phyloP scores from a whole-genome alignment of 2,329 filamentous ascomycete genomes.

The Paraphoma chrysanthemicola region DNA sequence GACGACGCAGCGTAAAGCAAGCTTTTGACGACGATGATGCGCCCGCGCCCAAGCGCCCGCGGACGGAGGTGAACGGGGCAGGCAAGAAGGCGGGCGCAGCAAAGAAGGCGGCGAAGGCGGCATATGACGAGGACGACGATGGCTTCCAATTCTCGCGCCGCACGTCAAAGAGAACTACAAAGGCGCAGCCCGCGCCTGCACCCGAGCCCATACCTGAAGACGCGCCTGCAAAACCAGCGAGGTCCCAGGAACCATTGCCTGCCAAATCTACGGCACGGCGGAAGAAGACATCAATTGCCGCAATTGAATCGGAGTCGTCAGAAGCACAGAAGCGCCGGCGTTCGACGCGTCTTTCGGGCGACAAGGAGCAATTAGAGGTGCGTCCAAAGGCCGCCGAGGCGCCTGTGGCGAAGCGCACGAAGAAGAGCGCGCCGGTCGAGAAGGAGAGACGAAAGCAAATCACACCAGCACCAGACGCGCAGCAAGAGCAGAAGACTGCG shows the following conservation, averaged over 20 bases:
- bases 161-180: slow-evolving; percentile 44
- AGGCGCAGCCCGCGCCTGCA: slow-evolving; percentile 35
- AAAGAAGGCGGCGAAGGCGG: slow-evolving; percentile 49
- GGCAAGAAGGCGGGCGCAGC: slow-evolving; percentile 43
- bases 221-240: slow-evolving; percentile 30
- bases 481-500: slow-evolving; percentile 24
- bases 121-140: slow-evolving; percentile 56
- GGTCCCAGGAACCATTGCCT: slow-evolving; percentile 10
- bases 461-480: slow-evolving; percentile 37
- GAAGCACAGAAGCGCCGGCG: slow-evolving; percentile 48
- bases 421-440: slow-evolving; percentile 37
- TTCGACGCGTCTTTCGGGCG: slow-evolving; percentile 55
- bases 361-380: slow-evolving; percentile 45
- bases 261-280: slow-evolving; percentile 27
- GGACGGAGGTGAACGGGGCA: slow-evolving; percentile 48
- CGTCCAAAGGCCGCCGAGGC: slow-evolving; percentile 33
- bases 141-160: slow-evolving; percentile 57
- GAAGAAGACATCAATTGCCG: slow-evolving; percentile 37
- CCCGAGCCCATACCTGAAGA: slow-evolving; percentile 42
- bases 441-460: slow-evolving; percentile 39
- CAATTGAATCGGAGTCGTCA: slow-evolving; percentile 28
- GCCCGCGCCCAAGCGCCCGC: slow-evolving; percentile 52
- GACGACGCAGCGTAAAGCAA: slow-evolving; percentile 55
- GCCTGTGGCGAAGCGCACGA: slow-evolving; percentile 36
- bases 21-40: slow-evolving; percentile 55